Percentiles rank a stretch among this genome's conserved stretches.
Evolutionary conservation across 2,329 filamentous ascomycete species (phyloP).

Genomic region (Neospermospora avenae): DNA sequence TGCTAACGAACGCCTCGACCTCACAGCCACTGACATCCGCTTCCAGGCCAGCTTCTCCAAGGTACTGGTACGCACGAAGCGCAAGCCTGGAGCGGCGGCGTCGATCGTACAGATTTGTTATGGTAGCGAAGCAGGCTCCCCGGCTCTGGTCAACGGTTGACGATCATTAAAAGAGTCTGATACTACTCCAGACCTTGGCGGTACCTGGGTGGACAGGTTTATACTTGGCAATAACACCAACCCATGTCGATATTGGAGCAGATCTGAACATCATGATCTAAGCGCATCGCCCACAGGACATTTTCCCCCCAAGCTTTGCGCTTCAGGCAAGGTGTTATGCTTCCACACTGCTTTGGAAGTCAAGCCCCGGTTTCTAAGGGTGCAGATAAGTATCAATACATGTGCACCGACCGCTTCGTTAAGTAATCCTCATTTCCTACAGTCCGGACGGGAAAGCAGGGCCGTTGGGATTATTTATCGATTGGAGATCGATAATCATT

Average conservation of each 20-base stretch:
- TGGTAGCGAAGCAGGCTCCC: slow-evolving; percentile 22
- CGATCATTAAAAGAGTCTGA: slow-evolving; percentile 20
- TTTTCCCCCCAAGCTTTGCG: slow-evolving; percentile 17
- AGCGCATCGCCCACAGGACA: slow-evolving; percentile 8
- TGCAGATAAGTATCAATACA: not conserved
- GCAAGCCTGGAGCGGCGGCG: slow-evolving; percentile 18
- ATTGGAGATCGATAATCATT: slow-evolving; percentile 13
- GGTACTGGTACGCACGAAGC: slow-evolving; percentile 23
- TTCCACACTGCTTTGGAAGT: not conserved
- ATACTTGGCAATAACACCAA: slow-evolving; percentile 11
- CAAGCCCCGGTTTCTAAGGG: not conserved
- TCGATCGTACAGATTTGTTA: slow-evolving; percentile 17
- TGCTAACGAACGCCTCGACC: not conserved
- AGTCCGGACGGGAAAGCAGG: not conserved
- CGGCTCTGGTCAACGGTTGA: slow-evolving; percentile 15
- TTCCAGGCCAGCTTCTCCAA: slow-evolving; percentile 20
- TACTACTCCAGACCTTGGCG: slow-evolving; percentile 5
- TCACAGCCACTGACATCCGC: not conserved
- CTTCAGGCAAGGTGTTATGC: slow-evolving; percentile 16
- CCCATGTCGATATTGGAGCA: slow-evolving; percentile 18
- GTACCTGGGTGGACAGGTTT: slow-evolving; percentile 1
- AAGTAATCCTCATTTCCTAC: slow-evolving; percentile 2
- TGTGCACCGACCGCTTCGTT: not conserved
- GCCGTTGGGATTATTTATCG: slow-evolving; percentile 4
- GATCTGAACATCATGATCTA: slow-evolving; percentile 7